phyloP scores from a whole-genome alignment of 2,329 filamentous ascomycete genomes.

The Hypoxylon sp. region DNA sequence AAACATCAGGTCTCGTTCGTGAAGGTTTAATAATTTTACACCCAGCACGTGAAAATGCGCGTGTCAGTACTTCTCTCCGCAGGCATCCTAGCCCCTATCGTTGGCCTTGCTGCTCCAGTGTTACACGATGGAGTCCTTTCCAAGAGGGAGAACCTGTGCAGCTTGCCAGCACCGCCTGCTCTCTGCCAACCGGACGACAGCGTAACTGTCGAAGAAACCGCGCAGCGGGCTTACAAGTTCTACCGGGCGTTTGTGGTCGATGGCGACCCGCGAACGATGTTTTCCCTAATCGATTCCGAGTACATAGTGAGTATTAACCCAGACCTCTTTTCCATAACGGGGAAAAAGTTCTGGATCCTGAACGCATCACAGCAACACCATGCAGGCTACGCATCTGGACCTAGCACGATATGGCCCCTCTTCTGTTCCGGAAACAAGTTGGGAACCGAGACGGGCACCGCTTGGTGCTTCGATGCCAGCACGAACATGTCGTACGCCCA shows the following conservation, averaged over 20 bases:
- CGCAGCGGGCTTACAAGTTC: slow-evolving; percentile 56
- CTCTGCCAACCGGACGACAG: slow-evolving; percentile 54
- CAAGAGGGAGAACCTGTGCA: slow-evolving; percentile 56
- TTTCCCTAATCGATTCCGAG: slow-evolving; percentile 55
- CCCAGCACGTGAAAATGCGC: slow-evolving; percentile 48
- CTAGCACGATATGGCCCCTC: slow-evolving; percentile 54
- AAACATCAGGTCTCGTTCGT: neutral
- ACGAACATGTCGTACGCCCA: slow-evolving; percentile 58
- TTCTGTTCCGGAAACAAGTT: slow-evolving; percentile 55
- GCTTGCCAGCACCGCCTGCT: slow-evolving; percentile 51
- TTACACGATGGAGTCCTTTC: slow-evolving; percentile 37
- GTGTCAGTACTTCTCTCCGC: slow-evolving; percentile 44
- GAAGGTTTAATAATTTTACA: slow-evolving; percentile 2
- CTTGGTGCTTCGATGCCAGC: slow-evolving; percentile 55
- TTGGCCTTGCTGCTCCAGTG: slow-evolving; percentile 48
- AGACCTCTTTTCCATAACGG: neutral
- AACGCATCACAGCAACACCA: slow-evolving; percentile 53
- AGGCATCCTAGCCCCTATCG: slow-evolving; percentile 47
- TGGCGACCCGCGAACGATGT: slow-evolving; percentile 56
- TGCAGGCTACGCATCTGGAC: slow-evolving; percentile 54
- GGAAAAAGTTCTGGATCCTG: slow-evolving; percentile 2
- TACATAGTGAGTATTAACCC: slow-evolving; percentile 53
- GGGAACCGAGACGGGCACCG: slow-evolving; percentile 51
- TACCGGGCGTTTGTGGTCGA: slow-evolving; percentile 58
- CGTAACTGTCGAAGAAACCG: slow-evolving; percentile 55